Evolutionary conservation across 306 rosid genomes (phyloP), one percentile per base, ranked within the genome.

Genomic region (Acacia acuminata): DNA sequence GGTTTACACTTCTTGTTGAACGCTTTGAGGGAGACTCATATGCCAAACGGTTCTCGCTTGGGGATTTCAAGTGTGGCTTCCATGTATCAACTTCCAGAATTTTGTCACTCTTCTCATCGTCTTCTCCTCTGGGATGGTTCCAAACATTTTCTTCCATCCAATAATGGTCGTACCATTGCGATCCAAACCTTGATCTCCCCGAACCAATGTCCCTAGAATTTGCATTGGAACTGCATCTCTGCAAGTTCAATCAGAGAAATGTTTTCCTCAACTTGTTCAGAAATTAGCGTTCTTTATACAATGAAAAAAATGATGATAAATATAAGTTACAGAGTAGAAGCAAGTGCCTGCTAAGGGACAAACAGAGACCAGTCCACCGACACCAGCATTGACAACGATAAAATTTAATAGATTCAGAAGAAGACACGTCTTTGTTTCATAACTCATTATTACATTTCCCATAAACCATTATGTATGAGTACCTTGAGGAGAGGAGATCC

Each of bases 41-140:
- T 32, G 86, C 27, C 47, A 22, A 65, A 4, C 58, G 63, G 61
- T 82, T 77, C 25, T 82, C 87, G 75, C 73, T 88, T 1, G 72
- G 90, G 66, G 90, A 91, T 67, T 85, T 88, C 81, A 91, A 77
- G 82, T 87, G 90, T 73, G 98, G 94, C 85, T 91, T 92, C 98
- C 99, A 94, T 20, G 97, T 96, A 81, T 96, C 99, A 42, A 96
- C 97, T 89, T 96, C 99, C 2, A 96, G 98, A 87, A 94, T 90
- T 81, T 96, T 96, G 90, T 94, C 98, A 22, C 76, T 85, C 83
- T 87, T 92, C 56, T 88, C 87, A 68, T 92, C 93, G 63, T 89
- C 70, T 64, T 88, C 70, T 64, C 82, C 82, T 56, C 83, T 66
- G 19, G 66, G 81, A 73, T 86, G 76, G 78, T 70, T 82, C 85